Evolutionary conservation across 2,329 filamentous ascomycete genomes (phyloP).

Genomic region (Colletotrichum falcatum): DNA sequence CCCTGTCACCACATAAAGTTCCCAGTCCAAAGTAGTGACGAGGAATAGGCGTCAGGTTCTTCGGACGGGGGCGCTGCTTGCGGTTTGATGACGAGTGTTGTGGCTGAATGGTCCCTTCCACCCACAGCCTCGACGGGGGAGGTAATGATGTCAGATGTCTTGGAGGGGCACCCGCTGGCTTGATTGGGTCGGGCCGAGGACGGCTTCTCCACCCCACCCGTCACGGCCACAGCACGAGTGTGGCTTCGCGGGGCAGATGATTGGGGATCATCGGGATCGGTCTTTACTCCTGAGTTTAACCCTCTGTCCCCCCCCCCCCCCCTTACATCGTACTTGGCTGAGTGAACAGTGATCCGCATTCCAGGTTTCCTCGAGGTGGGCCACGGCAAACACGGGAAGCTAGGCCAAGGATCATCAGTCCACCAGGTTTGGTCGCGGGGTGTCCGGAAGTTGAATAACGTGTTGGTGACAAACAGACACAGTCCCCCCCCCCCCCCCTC

Average conservation of each 20-base stretch:
- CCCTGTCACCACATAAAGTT: not conserved
- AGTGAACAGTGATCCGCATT: not conserved
- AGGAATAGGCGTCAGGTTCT: conserved; percentile 23
- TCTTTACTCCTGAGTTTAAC: conserved; percentile 14
- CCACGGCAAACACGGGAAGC: conserved; percentile 27
- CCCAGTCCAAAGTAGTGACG: conserved; percentile 14
- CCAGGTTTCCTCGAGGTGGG: not conserved
- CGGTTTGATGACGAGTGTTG: conserved; percentile 36
- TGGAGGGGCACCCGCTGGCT: conserved; percentile 10
- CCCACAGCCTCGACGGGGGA: not conserved
- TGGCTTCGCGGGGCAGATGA: conserved; percentile 31
- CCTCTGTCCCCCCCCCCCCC: not conserved
- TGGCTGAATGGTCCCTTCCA: conserved; percentile 30
- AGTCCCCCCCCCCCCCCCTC: too few relatives aligned
- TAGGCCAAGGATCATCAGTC: conserved; percentile 6
- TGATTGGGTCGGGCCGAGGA: conserved; percentile 25
- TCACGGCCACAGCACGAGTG: conserved; percentile 31
- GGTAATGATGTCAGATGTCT: conserved; percentile 35
- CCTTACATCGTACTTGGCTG: too few relatives aligned
- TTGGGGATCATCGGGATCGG: conserved; percentile 27
- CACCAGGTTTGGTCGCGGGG: not conserved
- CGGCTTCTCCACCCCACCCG: conserved; percentile 10
- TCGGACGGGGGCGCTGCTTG: conserved; percentile 36
- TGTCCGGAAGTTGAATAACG: not conserved
- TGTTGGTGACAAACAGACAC: conserved; percentile 16